Evolutionary conservation across 202 grass and related monocot genomes (phyloP).

Genomic region (Musa balbisiana): DNA sequence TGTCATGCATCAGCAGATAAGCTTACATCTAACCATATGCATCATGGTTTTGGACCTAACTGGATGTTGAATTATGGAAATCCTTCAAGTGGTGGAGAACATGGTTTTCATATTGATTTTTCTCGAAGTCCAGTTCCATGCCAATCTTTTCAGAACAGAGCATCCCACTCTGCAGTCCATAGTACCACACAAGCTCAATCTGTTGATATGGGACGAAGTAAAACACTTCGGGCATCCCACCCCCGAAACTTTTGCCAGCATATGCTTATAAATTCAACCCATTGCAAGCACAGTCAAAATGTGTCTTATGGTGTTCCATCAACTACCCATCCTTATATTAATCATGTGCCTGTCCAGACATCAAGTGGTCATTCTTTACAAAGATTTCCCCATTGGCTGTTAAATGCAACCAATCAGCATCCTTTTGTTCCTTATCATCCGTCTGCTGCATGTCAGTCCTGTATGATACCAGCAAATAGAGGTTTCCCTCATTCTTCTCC

Average conservation of each 20-base stretch:
- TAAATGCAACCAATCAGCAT: conserved; percentile 1
- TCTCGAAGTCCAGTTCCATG: not conserved
- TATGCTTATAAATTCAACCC: conserved; percentile 10
- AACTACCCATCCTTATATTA: conserved; percentile 4
- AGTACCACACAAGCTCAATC: not conserved
- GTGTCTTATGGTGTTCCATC: conserved; percentile 9
- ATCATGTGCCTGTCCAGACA: not conserved
- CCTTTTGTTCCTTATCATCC: conserved; percentile 5
- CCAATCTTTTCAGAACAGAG: not conserved
- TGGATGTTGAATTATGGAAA: not conserved
- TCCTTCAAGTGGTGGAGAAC: not conserved
- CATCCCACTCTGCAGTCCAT: not conserved
- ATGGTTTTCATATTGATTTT: conserved; percentile 7
- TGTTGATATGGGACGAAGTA: conserved; percentile 3
- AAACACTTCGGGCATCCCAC: not conserved
- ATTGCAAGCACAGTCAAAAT: conserved; percentile 17
- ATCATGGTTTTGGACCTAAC: conserved; percentile 6
- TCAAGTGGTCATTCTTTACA: conserved; percentile 2
- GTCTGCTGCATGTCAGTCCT: not conserved
- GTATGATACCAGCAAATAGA: not conserved
- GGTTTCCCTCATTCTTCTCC: conserved; percentile 5
- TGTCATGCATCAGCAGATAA: not conserved
- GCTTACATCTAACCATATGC: not conserved
- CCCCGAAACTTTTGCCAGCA: conserved; percentile 1
- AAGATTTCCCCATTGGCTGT: conserved; percentile 17